phyloP scores from a whole-genome alignment of 2,329 filamentous ascomycete species.

The Cladobotryum protrusum region DNA sequence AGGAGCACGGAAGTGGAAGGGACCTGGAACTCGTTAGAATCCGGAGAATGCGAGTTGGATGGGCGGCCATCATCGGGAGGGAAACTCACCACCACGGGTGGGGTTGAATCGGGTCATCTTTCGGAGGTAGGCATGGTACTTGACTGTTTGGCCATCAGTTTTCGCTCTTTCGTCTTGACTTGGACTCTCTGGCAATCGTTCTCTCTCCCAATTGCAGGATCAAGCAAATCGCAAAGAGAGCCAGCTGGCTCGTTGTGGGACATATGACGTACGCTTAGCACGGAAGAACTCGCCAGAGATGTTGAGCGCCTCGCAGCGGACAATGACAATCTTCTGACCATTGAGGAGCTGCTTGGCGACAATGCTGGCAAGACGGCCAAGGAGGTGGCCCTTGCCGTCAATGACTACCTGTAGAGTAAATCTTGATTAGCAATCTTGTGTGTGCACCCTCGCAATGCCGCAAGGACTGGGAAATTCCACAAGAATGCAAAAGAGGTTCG shows the following conservation, averaged over 20 bases:
- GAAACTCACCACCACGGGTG: slow-evolving; percentile 81
- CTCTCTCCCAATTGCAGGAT: slow-evolving; percentile 8
- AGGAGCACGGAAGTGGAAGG: slow-evolving; percentile 99
- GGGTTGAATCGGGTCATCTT: slow-evolving; percentile 99
- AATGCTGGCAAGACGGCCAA: slow-evolving; percentile 96
- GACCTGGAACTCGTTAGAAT: slow-evolving; percentile 51
- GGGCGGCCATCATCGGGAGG: slow-evolving; percentile 6
- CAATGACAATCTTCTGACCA: slow-evolving; percentile 98
- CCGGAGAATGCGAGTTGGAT: background rate
- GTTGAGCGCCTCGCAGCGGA: slow-evolving; percentile 98
- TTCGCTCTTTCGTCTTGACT: background rate
- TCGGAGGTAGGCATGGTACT: slow-evolving; percentile 99
- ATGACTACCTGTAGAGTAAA: slow-evolving; percentile 71
- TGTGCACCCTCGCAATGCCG: background rate
- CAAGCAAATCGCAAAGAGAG: background rate
- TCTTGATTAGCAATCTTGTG: slow-evolving; percentile 16
- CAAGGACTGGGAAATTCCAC: slow-evolving; percentile 1
- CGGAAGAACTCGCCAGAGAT: slow-evolving; percentile 99
- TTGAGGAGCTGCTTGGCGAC: slow-evolving; percentile 98
- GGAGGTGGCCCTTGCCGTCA: slow-evolving; percentile 99
- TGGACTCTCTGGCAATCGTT: slow-evolving; percentile 1
- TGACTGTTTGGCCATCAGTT: slow-evolving; percentile 68
- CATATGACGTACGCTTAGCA: slow-evolving; percentile 84
- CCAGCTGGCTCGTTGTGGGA: background rate
- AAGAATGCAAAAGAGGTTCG: slow-evolving; percentile 3